A percentile compares a stretch with the other conserved stretches of the same genome.
phyloP scores from a whole-genome alignment of 177 flowering plant species.

The Telopea speciosissima region DNA sequence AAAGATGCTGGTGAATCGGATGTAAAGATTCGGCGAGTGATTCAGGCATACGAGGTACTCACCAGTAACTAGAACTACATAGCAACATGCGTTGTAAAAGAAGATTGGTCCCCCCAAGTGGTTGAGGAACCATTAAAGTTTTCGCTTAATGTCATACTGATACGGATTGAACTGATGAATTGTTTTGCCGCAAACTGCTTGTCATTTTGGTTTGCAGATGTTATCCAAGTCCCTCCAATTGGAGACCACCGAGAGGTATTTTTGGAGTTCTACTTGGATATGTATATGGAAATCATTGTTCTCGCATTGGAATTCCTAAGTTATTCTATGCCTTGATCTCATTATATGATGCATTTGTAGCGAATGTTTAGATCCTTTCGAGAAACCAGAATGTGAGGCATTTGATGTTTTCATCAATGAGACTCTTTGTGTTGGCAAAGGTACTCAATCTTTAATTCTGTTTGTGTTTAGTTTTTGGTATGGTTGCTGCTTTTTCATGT shows the following conservation, averaged over 20 bases:
- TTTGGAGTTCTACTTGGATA: background rate
- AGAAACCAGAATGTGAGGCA: conserved; percentile 91
- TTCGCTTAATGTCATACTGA: background rate
- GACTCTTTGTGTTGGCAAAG: conserved; percentile 76
- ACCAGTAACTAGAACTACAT: background rate
- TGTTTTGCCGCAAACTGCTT: background rate
- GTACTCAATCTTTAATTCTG: conserved; percentile 27
- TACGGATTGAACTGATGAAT: background rate
- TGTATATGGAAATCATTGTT: background rate
- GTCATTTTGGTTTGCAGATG: conserved; percentile 39
- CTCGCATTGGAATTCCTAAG: background rate
- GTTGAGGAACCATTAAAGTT: background rate
- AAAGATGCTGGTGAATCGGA: conserved; percentile 49
- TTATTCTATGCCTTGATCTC: background rate
- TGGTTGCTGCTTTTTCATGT: background rate
- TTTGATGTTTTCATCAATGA: conserved; percentile 78
- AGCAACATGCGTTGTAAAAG: background rate
- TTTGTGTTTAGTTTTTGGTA: background rate
- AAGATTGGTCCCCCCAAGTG: too few relatives aligned
- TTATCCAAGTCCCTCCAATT: conserved; percentile 44
- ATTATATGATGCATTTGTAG: conserved; percentile 29
- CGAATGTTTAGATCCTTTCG: conserved; percentile 87
- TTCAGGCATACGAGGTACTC: conserved; percentile 79
- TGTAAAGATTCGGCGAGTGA: conserved; percentile 69
- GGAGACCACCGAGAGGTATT: conserved; percentile 73